Conservation (phyloP, 768 basidiomycete genomes). For the Phlebiopsis flavidoalba region DNA sequence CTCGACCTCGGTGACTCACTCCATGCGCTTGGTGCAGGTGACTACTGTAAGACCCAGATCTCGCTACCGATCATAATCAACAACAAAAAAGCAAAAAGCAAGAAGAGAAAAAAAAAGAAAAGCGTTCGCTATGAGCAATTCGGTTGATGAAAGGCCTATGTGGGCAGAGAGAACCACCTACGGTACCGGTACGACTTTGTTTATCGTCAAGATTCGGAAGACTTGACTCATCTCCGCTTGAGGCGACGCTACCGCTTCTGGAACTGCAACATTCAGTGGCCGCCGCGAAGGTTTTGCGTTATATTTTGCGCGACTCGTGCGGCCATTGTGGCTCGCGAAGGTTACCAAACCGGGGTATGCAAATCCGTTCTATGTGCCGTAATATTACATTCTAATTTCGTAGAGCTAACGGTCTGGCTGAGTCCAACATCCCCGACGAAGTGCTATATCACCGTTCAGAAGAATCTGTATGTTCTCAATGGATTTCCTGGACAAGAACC, state of each 20-base stretch:
- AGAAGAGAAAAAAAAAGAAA: too few species aligned
- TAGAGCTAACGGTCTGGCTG: slow-evolving; percentile 43
- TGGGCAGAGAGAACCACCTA: slow-evolving; percentile 78
- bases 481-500: slow-evolving; percentile 74
- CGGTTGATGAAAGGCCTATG: slow-evolving; percentile 74
- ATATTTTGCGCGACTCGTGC: slow-evolving; percentile 79
- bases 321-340: slow-evolving; percentile 85
- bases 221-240: neutral
- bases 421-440: slow-evolving; percentile 59
- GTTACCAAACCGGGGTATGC: slow-evolving; percentile 62
- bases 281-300: slow-evolving; percentile 84
- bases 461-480: slow-evolving; percentile 74
- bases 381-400: neutral
- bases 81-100: too few species aligned
- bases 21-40: slow-evolving; percentile 38
- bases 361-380: neutral
- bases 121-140: slow-evolving; percentile 83
- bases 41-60: slow-evolving; percentile 52
- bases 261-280: slow-evolving; percentile 78
- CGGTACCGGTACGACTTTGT: slow-evolving; percentile 52
- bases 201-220: neutral
- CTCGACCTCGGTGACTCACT: slow-evolving; percentile 50
- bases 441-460: slow-evolving; percentile 66
- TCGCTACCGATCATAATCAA: too few species aligned
- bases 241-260: slow-evolving; percentile 54